phyloP scores from a whole-genome alignment of 2,329 filamentous ascomycete genomes.

The Emergomyces pasteurianus region DNA sequence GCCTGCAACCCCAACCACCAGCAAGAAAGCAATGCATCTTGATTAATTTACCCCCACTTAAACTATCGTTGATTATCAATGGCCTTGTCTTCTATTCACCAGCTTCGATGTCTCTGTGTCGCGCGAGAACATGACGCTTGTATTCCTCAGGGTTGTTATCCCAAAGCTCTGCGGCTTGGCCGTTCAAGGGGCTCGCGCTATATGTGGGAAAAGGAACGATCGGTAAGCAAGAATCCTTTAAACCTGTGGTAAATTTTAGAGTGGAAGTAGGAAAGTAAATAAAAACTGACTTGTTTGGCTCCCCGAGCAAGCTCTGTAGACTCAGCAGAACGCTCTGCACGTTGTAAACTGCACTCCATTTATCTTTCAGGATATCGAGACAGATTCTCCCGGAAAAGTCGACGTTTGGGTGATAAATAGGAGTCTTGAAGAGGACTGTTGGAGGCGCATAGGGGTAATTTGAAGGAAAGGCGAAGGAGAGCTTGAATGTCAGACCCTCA shows the following conservation, averaged over 20 bases:
- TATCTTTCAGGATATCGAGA: slow-evolving; percentile 95
- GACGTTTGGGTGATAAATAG: slow-evolving; percentile 97
- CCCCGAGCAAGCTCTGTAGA: slow-evolving; percentile 85
- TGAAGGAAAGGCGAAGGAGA: slow-evolving; percentile 76
- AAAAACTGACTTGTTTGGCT: slow-evolving; percentile 87
- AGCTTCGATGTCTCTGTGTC: slow-evolving; percentile 48
- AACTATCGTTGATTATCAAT: neutral
- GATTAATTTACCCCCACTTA: neutral
- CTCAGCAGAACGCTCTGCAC: slow-evolving; percentile 87
- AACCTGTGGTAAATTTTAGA: neutral
- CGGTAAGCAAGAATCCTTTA: neutral
- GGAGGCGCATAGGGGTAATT: slow-evolving; percentile 92
- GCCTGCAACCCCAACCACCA: neutral
- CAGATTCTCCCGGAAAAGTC: slow-evolving; percentile 97
- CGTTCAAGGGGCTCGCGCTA: slow-evolving; percentile 87
- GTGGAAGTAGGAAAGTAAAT: neutral
- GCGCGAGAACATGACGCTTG: slow-evolving; percentile 58
- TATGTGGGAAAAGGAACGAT: neutral
- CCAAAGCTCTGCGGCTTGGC: slow-evolving; percentile 92
- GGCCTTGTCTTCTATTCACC: slow-evolving; percentile 21
- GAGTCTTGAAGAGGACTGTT: slow-evolving; percentile 91
- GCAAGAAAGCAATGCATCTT: neutral
- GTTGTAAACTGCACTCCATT: slow-evolving; percentile 97
- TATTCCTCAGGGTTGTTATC: slow-evolving; percentile 79
- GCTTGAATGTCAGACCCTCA: slow-evolving; percentile 75